phyloP scores from a whole-genome alignment of 1,139 yeast species.

The Kluyveromyces sp. region DNA sequence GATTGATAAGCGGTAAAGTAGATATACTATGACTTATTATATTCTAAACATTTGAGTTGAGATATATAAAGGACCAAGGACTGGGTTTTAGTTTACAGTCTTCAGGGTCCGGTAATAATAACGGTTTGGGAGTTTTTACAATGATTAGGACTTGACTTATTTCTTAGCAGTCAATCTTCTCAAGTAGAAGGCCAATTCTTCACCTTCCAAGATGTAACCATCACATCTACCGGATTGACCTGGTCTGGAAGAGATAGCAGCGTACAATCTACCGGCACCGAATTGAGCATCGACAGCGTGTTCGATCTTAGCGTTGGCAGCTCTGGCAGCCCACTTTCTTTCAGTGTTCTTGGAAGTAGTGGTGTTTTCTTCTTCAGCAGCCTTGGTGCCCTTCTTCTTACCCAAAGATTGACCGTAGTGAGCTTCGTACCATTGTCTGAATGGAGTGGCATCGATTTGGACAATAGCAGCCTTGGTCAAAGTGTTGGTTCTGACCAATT shows the following conservation, averaged over 20 bases:
- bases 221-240: constrained; percentile 99
- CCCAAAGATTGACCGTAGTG: constrained; percentile 95
- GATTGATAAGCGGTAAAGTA: constrained; percentile 1
- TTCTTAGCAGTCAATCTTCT: constrained; percentile 99
- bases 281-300: constrained; percentile 90
- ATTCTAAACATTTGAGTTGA: constrained; percentile 6
- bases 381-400: constrained; percentile 46
- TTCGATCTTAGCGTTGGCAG: constrained; percentile 78
- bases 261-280: constrained; percentile 98
- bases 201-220: constrained; percentile 99
- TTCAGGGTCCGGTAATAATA: not conserved
- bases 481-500: constrained; percentile 99
- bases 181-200: constrained; percentile 99
- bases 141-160: constrained; percentile 40
- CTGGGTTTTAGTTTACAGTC: too few species aligned
- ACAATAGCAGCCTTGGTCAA: constrained; percentile 98
- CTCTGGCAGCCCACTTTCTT: constrained; percentile 90
- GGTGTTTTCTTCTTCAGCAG: constrained; percentile 42
- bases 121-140: constrained; percentile 8
- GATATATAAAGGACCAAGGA: constrained; percentile 8
- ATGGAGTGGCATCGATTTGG: constrained; percentile 99
- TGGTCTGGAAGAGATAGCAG: constrained; percentile 98
- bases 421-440: constrained; percentile 98
- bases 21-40: constrained; percentile 8
- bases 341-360: constrained; percentile 76